phyloP scores from a whole-genome alignment of 2,329 filamentous ascomycete species.

The Ophiostoma montium region DNA sequence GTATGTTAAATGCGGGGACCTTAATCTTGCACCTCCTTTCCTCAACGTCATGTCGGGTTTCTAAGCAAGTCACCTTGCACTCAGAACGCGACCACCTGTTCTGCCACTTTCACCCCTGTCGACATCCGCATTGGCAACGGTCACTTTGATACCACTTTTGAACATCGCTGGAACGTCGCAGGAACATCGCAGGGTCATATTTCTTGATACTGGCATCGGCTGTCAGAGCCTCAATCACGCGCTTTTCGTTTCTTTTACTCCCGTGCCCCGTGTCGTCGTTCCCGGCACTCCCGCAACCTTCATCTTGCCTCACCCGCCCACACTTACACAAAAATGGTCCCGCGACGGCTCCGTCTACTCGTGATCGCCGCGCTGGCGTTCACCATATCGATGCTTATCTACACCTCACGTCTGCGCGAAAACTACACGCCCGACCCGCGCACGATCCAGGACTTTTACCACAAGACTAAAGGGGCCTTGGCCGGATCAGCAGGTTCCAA shows the following conservation, averaged over 20 bases:
- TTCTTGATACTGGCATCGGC: too few relatives aligned
- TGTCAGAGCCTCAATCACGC: too few relatives aligned
- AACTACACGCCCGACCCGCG: slow-evolving; percentile 29
- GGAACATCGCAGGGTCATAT: too few relatives aligned
- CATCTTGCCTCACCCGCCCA: not conserved
- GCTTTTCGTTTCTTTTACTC: too few relatives aligned
- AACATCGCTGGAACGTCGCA: too few relatives aligned
- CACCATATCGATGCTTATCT: slow-evolving; percentile 57
- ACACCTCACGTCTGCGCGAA: slow-evolving; percentile 46
- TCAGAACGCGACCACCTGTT: too few relatives aligned
- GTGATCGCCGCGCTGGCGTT: slow-evolving; percentile 49
- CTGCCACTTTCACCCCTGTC: too few relatives aligned
- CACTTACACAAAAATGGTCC: slow-evolving; percentile 32
- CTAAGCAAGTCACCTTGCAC: too few relatives aligned
- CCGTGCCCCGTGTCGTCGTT: not conserved
- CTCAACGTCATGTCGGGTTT: not conserved
- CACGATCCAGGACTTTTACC: slow-evolving; percentile 41
- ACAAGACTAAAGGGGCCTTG: slow-evolving; percentile 43
- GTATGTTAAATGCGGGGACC: not conserved
- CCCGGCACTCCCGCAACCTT: not conserved
- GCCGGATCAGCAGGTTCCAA: slow-evolving; percentile 12
- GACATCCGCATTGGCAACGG: too few relatives aligned
- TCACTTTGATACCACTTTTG: too few relatives aligned
- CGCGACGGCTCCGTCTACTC: slow-evolving; percentile 54
- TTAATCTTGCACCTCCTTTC: slow-evolving; percentile 4